phyloP scores from a whole-genome alignment of 2,329 filamentous ascomycete species.

The Microdochium bolleyi region DNA sequence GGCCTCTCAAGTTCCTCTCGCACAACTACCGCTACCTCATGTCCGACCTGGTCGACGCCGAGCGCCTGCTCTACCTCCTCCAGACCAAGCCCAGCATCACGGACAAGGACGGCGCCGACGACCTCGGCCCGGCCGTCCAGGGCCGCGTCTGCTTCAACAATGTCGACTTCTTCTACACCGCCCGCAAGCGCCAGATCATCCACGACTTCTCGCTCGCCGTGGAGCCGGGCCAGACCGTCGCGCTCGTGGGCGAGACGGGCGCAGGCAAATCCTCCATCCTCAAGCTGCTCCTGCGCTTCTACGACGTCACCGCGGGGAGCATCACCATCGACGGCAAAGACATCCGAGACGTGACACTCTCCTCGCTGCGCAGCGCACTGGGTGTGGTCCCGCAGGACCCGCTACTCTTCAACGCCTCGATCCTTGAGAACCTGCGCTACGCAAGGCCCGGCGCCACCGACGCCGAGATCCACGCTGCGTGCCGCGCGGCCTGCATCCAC shows the following conservation, averaged over 20 bases:
- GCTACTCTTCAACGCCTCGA: constrained; percentile 54
- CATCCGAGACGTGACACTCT: constrained; percentile 19
- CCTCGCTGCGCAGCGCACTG: not conserved
- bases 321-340: constrained; percentile 53
- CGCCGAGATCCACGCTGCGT: constrained; percentile 51
- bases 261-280: constrained; percentile 55
- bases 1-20: constrained; percentile 23
- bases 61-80: constrained; percentile 49
- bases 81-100: constrained; percentile 47
- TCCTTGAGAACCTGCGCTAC: constrained; percentile 55
- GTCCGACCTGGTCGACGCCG: constrained; percentile 53
- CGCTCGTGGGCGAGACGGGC: constrained; percentile 55
- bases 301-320: constrained; percentile 44
- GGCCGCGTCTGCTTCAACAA: constrained; percentile 46
- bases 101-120: constrained; percentile 34
- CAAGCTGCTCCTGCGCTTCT: constrained; percentile 53
- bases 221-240: constrained; percentile 45
- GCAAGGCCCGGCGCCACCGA: constrained; percentile 51
- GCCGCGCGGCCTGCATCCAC: constrained; percentile 54
- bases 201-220: constrained; percentile 38
- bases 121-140: constrained; percentile 29
- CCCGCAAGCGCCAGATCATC: constrained; percentile 34
- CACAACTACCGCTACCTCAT: constrained; percentile 7
- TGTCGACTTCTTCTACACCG: constrained; percentile 48
- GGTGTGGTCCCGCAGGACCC: constrained; percentile 56